Percentiles rank a stretch among this genome's conserved stretches.
Conservation (phyloP, 257 asterid species). For the Haberlea rhodopensis region DNA sequence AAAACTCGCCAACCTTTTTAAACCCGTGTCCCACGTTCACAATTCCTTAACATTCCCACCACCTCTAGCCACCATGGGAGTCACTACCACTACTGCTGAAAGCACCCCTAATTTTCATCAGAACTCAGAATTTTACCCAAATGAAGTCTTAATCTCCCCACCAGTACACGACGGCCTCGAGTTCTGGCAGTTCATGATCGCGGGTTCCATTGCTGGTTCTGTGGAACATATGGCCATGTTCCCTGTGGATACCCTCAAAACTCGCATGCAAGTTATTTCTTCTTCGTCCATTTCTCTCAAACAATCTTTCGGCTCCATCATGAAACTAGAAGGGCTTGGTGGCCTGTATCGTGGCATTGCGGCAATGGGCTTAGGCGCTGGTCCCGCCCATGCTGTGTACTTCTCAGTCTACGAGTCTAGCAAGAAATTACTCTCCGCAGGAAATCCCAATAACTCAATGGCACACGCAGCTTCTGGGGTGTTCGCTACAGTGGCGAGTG, state of each 20-base stretch:
- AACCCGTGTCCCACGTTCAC: slow-evolving; percentile 16
- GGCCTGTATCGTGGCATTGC: slow-evolving; percentile 60
- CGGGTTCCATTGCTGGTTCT: slow-evolving; percentile 64
- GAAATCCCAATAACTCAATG: slow-evolving; percentile 35
- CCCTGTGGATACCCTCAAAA: slow-evolving; percentile 62
- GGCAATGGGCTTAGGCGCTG: slow-evolving; percentile 63
- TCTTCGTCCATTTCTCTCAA: slow-evolving; percentile 40
- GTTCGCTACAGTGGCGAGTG: slow-evolving; percentile 50
- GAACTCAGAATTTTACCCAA: slow-evolving; percentile 14
- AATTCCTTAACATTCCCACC: slow-evolving; percentile 23
- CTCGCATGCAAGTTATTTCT: slow-evolving; percentile 58
- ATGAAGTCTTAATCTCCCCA: slow-evolving; percentile 21
- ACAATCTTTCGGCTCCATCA: slow-evolving; percentile 43
- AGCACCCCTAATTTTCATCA: slow-evolving; percentile 10
- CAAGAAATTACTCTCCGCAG: slow-evolving; percentile 34
- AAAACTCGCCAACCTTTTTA: slow-evolving; percentile 30
- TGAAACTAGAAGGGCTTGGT: slow-evolving; percentile 39
- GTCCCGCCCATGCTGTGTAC: slow-evolving; percentile 70
- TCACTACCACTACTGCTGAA: slow-evolving; percentile 23
- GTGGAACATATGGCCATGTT: slow-evolving; percentile 70
- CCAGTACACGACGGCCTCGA: slow-evolving; percentile 47
- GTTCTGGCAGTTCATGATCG: slow-evolving; percentile 66
- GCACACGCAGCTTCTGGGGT: slow-evolving; percentile 58
- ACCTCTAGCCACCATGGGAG: slow-evolving; percentile 26
- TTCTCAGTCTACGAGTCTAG: slow-evolving; percentile 55